Percentiles rank a stretch among this genome's conserved stretches.
phyloP scores from a whole-genome alignment of 2,329 filamentous ascomycete genomes.

The Alternaria ethzedia region DNA sequence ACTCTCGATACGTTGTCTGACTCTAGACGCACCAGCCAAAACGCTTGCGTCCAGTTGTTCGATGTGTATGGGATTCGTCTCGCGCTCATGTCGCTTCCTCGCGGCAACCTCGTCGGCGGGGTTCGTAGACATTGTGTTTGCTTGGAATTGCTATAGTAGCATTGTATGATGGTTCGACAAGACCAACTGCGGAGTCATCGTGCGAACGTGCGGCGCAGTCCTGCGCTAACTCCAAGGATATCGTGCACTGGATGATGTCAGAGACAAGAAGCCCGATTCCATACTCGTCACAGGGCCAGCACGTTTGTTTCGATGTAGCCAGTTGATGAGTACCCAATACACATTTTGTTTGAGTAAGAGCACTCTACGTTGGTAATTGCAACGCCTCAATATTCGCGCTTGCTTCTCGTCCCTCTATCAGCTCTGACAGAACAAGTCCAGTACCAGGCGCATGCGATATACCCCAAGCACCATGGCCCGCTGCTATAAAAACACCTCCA shows the following conservation, averaged over 20 bases:
- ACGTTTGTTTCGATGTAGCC: background rate
- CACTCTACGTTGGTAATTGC: conserved; percentile 32
- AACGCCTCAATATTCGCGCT: conserved; percentile 67
- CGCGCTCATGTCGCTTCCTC: background rate
- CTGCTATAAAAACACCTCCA: conserved; percentile 73
- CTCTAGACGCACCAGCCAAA: background rate
- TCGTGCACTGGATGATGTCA: background rate
- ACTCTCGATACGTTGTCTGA: background rate
- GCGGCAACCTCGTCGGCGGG: background rate
- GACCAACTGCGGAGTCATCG: background rate
- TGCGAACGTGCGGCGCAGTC: background rate
- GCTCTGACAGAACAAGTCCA: conserved; percentile 72
- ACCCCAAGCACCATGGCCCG: conserved; percentile 80
- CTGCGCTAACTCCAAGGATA: background rate
- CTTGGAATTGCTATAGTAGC: background rate
- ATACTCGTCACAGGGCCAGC: background rate
- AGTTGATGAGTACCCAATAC: background rate
- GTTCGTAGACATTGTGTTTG: background rate
- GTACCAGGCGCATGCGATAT: conserved; percentile 65
- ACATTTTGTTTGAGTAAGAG: background rate
- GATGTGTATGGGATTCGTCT: background rate
- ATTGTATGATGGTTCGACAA: background rate
- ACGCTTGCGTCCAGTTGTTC: background rate
- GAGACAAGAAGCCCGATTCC: background rate
- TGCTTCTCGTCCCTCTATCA: conserved; percentile 65